Evolutionary conservation across 2,329 filamentous ascomycete genomes (phyloP), one percentile per base, ranked within the genome.

Genomic region (Cladosporium sp.): DNA sequence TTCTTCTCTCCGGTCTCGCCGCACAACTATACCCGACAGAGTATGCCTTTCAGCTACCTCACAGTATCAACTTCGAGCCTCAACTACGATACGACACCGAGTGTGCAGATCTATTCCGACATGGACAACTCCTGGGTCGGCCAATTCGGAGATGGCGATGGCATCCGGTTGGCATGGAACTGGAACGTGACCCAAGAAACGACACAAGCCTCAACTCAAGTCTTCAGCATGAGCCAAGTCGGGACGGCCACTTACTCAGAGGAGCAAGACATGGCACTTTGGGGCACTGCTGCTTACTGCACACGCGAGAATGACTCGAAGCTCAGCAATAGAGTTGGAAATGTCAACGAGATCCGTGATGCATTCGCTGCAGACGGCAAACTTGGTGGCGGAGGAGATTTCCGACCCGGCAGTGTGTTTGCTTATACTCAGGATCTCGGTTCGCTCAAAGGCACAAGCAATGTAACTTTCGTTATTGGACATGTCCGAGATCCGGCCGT

Each of bases 111-210:
- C 3, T 81, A 80, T 66, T 79, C 78, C 1, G 78, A 79, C 66
- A 80, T 82, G 32, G 80, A 82, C 67, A 78, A 77, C 24, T 76
- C 76, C 57, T 82, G 80, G 79, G 75, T 78, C n/a, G 81, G 80
- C 12, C 73, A 72, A 24, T 71, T 73, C 24, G 61, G 61, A 7
- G 12, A 15, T n/a, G 67, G 64, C 15, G 58, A 64, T 18, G 52
- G 61, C 38, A 64, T 65, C 28, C 52, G 67, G 67, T 34, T 72
- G 66, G 14, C 73, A 74, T 12, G 66, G 66, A 15, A 62, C 55
- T 65, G 41, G 32, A 24, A 18, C 2, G 14, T 21, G 24, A 34
- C 11, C 15, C 18, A 41, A 15, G 41, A 47, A 10, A 71, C 4
- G 54, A 57, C 52, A 6, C 67, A 32, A 70, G 73, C 21, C 60